A percentile compares a stretch with the other conserved stretches of the same genome.
Evolutionary conservation across 352 stramenopile species (phyloP).

Genomic region (Phytopythium ostracodes): DNA sequence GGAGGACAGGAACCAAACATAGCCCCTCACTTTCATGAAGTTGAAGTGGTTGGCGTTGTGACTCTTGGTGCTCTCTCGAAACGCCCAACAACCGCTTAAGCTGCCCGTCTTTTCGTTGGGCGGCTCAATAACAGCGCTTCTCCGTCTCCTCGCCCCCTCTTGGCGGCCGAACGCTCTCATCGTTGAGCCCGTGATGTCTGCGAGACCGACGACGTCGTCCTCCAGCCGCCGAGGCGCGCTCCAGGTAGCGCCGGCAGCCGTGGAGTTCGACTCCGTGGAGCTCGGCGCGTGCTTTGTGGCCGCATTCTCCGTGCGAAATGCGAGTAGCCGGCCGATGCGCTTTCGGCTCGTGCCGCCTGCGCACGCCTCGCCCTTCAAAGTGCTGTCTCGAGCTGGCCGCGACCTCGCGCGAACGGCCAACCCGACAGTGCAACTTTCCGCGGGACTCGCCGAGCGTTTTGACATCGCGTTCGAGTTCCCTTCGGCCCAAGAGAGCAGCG

Average conservation of each 20-base stretch:
- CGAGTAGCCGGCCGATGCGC: slow-evolving; percentile 52
- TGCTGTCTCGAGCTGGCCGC: slow-evolving; percentile 41
- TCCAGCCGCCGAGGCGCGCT: slow-evolving; percentile 27
- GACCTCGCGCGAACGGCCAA: slow-evolving; percentile 68
- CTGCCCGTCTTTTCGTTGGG: too few species aligned
- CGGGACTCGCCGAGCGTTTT: slow-evolving; percentile 54
- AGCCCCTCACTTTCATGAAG: too few species aligned
- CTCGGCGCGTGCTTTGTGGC: slow-evolving; percentile 60
- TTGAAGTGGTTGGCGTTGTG: too few species aligned
- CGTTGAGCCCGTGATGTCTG: background rate
- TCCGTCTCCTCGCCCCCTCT: background rate
- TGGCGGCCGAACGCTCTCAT: background rate
- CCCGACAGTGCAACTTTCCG: slow-evolving; percentile 54
- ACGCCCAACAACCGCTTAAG: too few species aligned
- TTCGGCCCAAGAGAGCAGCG: slow-evolving; percentile 2
- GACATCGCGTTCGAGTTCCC: slow-evolving; percentile 57
- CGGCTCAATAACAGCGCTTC: background rate
- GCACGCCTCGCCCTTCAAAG: slow-evolving; percentile 47
- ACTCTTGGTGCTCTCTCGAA: too few species aligned
- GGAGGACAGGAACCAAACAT: too few species aligned
- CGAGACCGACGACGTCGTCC: slow-evolving; percentile 17
- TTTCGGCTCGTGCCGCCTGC: slow-evolving; percentile 54
- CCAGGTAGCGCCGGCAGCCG: slow-evolving; percentile 49
- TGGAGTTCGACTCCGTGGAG: slow-evolving; percentile 72
- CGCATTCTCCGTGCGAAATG: slow-evolving; percentile 57